Percentiles rank a stretch among this genome's conserved stretches.
Evolutionary conservation across 2,329 filamentous ascomycete species (phyloP).

Genomic region (Metarhizium brunneum): DNA sequence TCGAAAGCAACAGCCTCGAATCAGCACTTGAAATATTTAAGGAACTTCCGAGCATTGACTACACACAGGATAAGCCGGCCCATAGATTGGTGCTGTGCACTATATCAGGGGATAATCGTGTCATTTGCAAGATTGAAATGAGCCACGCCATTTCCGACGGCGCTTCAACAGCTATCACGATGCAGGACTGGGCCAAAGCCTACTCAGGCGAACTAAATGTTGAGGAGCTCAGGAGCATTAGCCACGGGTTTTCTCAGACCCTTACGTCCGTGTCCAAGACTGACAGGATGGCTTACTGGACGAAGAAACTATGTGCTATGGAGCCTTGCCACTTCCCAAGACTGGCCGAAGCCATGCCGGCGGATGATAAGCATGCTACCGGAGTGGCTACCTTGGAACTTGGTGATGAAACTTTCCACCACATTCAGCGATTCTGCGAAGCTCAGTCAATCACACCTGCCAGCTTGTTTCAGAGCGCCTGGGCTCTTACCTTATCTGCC

Average conservation of each 20-base stretch:
- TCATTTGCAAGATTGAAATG: constrained; percentile 7
- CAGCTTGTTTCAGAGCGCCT: constrained; percentile 6
- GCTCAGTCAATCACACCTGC: constrained; percentile 3
- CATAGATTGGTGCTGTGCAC: constrained; percentile 1
- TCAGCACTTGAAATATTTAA: not conserved
- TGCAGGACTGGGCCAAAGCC: constrained; percentile 3
- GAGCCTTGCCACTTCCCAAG: constrained; percentile 7
- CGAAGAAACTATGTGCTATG: constrained; percentile 2
- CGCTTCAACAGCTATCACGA: constrained; percentile 3
- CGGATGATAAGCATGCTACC: not conserved
- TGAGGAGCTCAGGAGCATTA: not conserved
- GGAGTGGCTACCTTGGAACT: not conserved
- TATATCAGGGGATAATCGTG: not conserved
- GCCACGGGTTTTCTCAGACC: not conserved
- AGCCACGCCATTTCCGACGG: constrained; percentile 9
- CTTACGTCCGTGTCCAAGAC: constrained; percentile 1
- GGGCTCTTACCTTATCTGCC: constrained; percentile 9
- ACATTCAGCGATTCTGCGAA: constrained; percentile 1
- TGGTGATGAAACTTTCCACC: not conserved
- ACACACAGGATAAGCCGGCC: not conserved
- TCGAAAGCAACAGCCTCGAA: not conserved
- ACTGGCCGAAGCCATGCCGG: not conserved
- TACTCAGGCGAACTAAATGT: constrained; percentile 2
- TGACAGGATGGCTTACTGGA: constrained; percentile 8
- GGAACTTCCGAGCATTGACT: not conserved